Conservation (phyloP, 305 asterid species). For the Fraxinus nigra region DNA sequence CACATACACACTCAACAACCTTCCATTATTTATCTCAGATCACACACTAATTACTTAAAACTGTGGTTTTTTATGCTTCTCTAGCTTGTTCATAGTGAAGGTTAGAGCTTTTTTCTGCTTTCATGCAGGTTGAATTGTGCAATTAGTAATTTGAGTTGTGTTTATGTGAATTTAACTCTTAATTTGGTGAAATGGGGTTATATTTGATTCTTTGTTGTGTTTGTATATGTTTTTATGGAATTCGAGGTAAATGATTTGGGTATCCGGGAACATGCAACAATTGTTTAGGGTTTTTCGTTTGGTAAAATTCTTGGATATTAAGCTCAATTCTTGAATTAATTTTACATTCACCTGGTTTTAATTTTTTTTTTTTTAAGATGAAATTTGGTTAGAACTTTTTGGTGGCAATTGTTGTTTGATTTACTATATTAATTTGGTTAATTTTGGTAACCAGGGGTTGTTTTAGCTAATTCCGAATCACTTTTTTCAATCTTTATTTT, state of each 20-base stretch:
- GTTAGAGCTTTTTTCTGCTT: constrained; percentile 20
- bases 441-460: constrained; percentile 9
- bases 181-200: constrained; percentile 35
- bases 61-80: constrained; percentile 29
- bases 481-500: background rate
- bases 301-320: constrained; percentile 11
- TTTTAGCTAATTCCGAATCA: constrained; percentile 10
- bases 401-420: constrained; percentile 26
- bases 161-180: constrained; percentile 22
- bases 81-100: constrained; percentile 21
- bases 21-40: constrained; percentile 39
- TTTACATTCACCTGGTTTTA: constrained; percentile 36
- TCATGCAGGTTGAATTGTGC: constrained; percentile 26
- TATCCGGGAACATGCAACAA: constrained; percentile 49
- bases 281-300: constrained; percentile 30
- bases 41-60: constrained; percentile 30
- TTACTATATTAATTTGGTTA: constrained; percentile 22
- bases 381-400: constrained; percentile 20
- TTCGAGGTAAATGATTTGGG: constrained; percentile 17
- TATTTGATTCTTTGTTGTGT: constrained; percentile 21
- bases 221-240: constrained; percentile 18
- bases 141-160: constrained; percentile 31
- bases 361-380: background rate
- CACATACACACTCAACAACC: constrained; percentile 20
- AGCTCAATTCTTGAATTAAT: constrained; percentile 24